Evolutionary conservation across 2,329 filamentous ascomycete species (phyloP).

Genomic region (Trichophaea hybrida): DNA sequence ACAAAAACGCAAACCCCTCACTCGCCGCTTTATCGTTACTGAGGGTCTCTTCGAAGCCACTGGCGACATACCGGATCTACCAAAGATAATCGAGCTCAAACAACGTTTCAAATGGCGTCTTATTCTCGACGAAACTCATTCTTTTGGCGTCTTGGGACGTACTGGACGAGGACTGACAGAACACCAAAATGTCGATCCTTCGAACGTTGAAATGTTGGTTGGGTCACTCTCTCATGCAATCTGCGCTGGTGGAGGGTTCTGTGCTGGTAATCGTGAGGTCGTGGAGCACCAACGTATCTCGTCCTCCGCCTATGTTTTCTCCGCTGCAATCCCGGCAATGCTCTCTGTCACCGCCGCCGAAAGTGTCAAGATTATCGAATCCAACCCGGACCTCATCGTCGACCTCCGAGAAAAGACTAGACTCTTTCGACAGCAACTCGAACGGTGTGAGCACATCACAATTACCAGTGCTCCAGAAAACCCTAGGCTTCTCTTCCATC

Average conservation of each 20-base stretch:
- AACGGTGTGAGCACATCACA: conserved; percentile 78
- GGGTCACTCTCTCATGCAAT: conserved; percentile 82
- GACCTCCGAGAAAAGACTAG: conserved; percentile 76
- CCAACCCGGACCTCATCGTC: conserved; percentile 64
- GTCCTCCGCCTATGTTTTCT: conserved; percentile 86
- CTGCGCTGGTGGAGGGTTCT: conserved; percentile 89
- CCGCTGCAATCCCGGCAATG: conserved; percentile 83
- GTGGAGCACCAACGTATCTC: conserved; percentile 93
- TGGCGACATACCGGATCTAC: conserved; percentile 72
- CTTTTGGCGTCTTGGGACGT: conserved; percentile 82
- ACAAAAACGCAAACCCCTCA: conserved; percentile 72
- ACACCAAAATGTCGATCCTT: conserved; percentile 87
- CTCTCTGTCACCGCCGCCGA: conserved; percentile 91
- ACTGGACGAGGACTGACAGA: conserved; percentile 89
- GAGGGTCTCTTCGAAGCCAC: conserved; percentile 87
- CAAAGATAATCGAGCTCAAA: conserved; percentile 81
- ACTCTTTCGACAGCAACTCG: conserved; percentile 70
- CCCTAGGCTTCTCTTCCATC: conserved; percentile 65
- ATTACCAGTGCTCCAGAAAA: conserved; percentile 74
- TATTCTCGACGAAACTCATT: conserved; percentile 94
- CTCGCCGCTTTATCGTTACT: conserved; percentile 85
- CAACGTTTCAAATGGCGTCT: conserved; percentile 95
- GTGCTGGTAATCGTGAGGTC: conserved; percentile 77
- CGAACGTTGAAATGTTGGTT: conserved; percentile 92
- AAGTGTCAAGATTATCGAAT: conserved; percentile 71